Evolutionary conservation across 345 rosid species (phyloP).

Genomic region (Garcia nutans): DNA sequence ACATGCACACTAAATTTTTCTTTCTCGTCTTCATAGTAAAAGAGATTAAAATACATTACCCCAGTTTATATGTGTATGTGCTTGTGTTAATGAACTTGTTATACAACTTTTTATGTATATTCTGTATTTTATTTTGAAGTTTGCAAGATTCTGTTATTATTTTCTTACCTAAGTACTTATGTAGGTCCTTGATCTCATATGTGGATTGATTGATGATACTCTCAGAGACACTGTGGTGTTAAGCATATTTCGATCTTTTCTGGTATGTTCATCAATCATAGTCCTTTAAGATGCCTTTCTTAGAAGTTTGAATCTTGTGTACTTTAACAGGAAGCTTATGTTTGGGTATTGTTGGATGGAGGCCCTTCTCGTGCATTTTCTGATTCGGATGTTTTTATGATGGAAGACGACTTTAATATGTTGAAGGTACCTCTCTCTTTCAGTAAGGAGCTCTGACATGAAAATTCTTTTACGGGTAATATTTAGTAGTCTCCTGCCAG

Average conservation of each 20-base stretch:
- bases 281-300: neutral
- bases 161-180: constrained; percentile 20
- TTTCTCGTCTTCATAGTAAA: neutral
- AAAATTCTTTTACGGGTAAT: neutral
- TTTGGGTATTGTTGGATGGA: constrained; percentile 88
- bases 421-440: constrained; percentile 51
- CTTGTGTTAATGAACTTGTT: neutral
- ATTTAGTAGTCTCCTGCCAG: too few species aligned
- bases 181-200: constrained; percentile 77
- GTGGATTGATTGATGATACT: constrained; percentile 70
- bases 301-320: constrained; percentile 9
- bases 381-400: constrained; percentile 62
- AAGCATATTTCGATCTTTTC: constrained; percentile 68
- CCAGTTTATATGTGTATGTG: neutral
- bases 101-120: neutral
- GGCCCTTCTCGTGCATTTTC: constrained; percentile 92
- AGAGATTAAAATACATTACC: neutral
- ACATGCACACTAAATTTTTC: constrained; percentile 2
- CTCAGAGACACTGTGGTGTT: constrained; percentile 79
- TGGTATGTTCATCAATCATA: constrained; percentile 41
- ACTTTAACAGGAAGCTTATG: constrained; percentile 60
- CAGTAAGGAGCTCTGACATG: neutral
- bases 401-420: constrained; percentile 76
- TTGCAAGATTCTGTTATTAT: constrained; percentile 5
- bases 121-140: neutral